These are phyloP conservation scores for Ganoderma leucocontextum DNA, from an alignment of 1,284 basidiomycete genomes.

Conservation along the genomic window DNA sequence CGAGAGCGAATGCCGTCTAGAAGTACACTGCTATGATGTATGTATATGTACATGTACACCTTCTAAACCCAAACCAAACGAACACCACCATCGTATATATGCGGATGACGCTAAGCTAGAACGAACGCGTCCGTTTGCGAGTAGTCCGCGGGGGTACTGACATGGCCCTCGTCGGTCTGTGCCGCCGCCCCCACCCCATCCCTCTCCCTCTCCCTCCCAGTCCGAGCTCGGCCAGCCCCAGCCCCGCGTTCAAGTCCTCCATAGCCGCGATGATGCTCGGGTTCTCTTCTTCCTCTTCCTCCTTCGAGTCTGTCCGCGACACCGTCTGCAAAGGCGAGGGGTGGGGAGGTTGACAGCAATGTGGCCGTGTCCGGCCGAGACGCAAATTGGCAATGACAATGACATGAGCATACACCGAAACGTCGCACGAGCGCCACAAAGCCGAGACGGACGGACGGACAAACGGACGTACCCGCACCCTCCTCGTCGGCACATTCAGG, in stretches of 20 bases:
- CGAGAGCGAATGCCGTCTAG: background rate
- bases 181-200: background rate
- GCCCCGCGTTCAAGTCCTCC: background rate
- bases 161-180: background rate
- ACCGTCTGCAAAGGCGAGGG: background rate
- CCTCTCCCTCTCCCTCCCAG: background rate
- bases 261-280: background rate
- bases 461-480: background rate
- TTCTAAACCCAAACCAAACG: background rate
- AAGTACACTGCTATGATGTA: background rate
- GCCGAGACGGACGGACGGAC: background rate
- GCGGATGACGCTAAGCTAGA: background rate
- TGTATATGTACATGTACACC: background rate
- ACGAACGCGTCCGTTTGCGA: conserved; percentile 3
- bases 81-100: background rate
- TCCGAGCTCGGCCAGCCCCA: background rate
- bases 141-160: conserved; percentile 1
- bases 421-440: background rate
- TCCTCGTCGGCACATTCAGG: background rate
- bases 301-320: background rate
- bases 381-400: background rate
- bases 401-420: background rate
- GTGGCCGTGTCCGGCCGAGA: background rate
- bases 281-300: background rate
- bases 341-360: background rate